phyloP scores from a whole-genome alignment of 2,329 filamentous ascomycete species.

The Neonectria hederae region DNA sequence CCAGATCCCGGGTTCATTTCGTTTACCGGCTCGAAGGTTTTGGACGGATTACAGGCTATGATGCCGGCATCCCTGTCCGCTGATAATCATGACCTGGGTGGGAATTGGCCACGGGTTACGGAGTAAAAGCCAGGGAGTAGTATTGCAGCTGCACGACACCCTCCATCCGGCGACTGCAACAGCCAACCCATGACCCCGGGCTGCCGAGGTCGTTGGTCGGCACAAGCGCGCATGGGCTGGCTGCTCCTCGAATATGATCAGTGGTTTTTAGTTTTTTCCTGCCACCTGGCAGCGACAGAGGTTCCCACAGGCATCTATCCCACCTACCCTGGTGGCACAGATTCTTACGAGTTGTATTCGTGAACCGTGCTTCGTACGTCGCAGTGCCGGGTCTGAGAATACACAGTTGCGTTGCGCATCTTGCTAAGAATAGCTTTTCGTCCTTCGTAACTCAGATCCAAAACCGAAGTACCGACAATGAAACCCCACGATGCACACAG shows the following conservation, averaged over 20 bases:
- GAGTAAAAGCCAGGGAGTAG: neutral
- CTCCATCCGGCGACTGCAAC: neutral
- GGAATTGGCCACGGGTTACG: neutral
- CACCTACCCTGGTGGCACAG: neutral
- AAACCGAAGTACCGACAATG: neutral
- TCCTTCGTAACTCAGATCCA: neutral
- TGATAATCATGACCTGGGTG: neutral
- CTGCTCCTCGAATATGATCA: neutral
- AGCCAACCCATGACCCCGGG: neutral
- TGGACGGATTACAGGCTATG: neutral
- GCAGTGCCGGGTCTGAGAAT: neutral
- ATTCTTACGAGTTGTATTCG: neutral
- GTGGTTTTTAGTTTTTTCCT: neutral
- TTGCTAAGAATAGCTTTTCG: neutral
- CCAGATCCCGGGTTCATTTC: conserved; percentile 13
- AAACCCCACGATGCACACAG: neutral
- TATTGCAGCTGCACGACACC: conserved; percentile 13
- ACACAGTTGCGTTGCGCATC: neutral
- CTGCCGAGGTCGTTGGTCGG: conserved; percentile 13
- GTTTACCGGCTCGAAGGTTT: conserved; percentile 1
- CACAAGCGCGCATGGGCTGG: neutral
- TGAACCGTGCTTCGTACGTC: neutral
- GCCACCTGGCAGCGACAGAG: too few relatives aligned
- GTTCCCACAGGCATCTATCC: neutral
- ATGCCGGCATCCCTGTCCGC: neutral